Evolutionary conservation across 805 yeast species (phyloP).

Genomic region (Ogataea haglerorum): DNA sequence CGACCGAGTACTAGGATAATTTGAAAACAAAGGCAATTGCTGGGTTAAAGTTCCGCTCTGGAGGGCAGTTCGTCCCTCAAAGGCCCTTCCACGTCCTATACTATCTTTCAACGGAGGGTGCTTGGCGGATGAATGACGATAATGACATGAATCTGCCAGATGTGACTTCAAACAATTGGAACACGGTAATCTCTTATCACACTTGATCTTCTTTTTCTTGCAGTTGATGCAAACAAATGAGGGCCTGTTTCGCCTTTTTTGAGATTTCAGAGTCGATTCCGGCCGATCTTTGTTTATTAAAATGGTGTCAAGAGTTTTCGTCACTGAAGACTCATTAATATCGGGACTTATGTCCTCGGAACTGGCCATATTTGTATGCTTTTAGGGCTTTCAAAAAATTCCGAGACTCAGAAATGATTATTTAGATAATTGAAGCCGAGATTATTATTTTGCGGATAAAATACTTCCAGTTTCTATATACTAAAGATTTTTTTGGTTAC

Average conservation of each 20-base stretch:
- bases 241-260: constrained; percentile 42
- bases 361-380: not conserved
- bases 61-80: too few relatives aligned
- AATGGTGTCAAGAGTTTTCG: not conserved
- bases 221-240: constrained; percentile 38
- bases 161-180: constrained; percentile 27
- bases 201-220: constrained; percentile 28
- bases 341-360: not conserved
- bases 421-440: not conserved
- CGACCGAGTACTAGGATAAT: not conserved
- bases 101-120: not conserved
- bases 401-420: not conserved
- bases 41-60: not conserved
- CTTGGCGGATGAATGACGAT: constrained; percentile 10
- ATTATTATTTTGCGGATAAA: too few relatives aligned
- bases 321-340: not conserved
- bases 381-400: too few relatives aligned
- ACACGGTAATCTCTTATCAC: constrained; percentile 32
- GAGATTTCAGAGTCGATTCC: not conserved
- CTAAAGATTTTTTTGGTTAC: too few relatives aligned
- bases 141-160: constrained; percentile 23
- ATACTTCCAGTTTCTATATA: too few relatives aligned
- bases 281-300: not conserved
- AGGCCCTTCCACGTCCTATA: too few relatives aligned
- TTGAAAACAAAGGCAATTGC: not conserved